These are phyloP conservation scores for Scheffersomyces stipitis DNA, from an alignment of 805 yeast genomes.

Conservation along the genomic window DNA sequence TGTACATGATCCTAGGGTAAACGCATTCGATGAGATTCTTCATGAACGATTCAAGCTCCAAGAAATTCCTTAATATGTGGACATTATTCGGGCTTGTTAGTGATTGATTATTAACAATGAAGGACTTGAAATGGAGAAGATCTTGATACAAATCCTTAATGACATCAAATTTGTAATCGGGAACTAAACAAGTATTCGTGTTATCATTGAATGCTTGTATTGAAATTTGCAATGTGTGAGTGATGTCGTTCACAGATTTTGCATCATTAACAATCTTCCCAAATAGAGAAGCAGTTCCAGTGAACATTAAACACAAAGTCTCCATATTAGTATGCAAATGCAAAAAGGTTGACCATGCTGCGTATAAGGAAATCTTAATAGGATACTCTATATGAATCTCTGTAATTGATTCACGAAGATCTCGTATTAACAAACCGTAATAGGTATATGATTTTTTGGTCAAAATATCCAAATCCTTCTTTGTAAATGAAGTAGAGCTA, in stretches of 20 bases:
- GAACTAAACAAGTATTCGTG: constrained; percentile 21
- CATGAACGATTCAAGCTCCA: constrained; percentile 32
- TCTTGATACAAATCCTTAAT: constrained; percentile 24
- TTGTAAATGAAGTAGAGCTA: constrained; percentile 22
- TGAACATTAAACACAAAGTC: constrained; percentile 31
- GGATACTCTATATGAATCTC: constrained; percentile 34
- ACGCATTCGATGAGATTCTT: constrained; percentile 21
- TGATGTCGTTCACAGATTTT: constrained; percentile 11
- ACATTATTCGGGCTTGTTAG: constrained; percentile 6
- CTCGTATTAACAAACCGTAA: constrained; percentile 36
- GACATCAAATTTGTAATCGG: constrained; percentile 35
- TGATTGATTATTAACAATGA: constrained; percentile 13
- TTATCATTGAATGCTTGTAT: constrained; percentile 22
- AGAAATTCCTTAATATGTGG: constrained; percentile 9
- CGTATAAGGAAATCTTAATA: constrained; percentile 34
- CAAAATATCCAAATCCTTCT: constrained; percentile 27
- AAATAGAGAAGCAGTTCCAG: constrained; percentile 35
- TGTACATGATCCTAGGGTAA: constrained; percentile 25
- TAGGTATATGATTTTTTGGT: constrained; percentile 30
- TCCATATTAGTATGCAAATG: constrained; percentile 31
- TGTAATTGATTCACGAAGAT: constrained; percentile 31
- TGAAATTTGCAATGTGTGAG: constrained; percentile 19
- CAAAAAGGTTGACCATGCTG: constrained; percentile 36
- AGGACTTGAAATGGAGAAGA: constrained; percentile 25
- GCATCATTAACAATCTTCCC: constrained; percentile 24